Percentiles rank a stretch among this genome's conserved stretches.
Conservation (phyloP, 257 asterid species). For the Jasminum sambac region DNA sequence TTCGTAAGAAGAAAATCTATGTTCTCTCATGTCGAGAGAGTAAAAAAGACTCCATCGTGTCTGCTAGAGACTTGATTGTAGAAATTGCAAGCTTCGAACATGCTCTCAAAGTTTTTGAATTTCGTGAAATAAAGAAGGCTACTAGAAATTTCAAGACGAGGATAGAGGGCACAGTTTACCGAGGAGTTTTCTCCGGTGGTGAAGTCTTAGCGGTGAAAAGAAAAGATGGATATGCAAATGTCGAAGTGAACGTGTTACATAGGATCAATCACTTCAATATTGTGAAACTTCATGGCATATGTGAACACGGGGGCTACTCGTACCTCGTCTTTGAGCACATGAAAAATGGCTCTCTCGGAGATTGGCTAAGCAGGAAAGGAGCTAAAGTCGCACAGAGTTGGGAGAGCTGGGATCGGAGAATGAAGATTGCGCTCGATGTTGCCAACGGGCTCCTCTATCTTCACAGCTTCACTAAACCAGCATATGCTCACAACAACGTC, state of each 20-base stretch:
- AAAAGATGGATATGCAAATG: slow-evolving; percentile 23
- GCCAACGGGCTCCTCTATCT: slow-evolving; percentile 69
- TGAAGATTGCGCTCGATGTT: slow-evolving; percentile 57
- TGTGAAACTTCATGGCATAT: slow-evolving; percentile 51
- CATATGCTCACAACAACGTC: slow-evolving; percentile 47
- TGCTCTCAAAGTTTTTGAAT: slow-evolving; percentile 33
- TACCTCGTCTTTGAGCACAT: slow-evolving; percentile 62
- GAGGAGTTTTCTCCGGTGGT: slow-evolving; percentile 37
- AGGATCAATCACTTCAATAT: slow-evolving; percentile 61
- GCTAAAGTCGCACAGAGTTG: slow-evolving; percentile 27
- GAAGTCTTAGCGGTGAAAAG: slow-evolving; percentile 47
- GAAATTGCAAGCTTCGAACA: slow-evolving; percentile 45
- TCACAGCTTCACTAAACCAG: slow-evolving; percentile 57
- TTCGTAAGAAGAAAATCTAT: slow-evolving; percentile 24
- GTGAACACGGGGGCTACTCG: slow-evolving; percentile 36
- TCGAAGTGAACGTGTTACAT: slow-evolving; percentile 47
- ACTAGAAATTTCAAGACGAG: slow-evolving; percentile 38
- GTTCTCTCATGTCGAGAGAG: slow-evolving; percentile 9
- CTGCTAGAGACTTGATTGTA: slow-evolving; percentile 39
- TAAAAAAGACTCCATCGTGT: background rate
- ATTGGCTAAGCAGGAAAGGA: slow-evolving; percentile 44
- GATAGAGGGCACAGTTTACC: slow-evolving; percentile 41
- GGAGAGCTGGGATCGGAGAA: slow-evolving; percentile 40
- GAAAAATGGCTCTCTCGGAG: slow-evolving; percentile 54
- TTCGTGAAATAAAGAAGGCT: slow-evolving; percentile 43